Evolutionary conservation across 768 basidiomycete genomes (phyloP).

Genomic region (Rhizopogon rudus): DNA sequence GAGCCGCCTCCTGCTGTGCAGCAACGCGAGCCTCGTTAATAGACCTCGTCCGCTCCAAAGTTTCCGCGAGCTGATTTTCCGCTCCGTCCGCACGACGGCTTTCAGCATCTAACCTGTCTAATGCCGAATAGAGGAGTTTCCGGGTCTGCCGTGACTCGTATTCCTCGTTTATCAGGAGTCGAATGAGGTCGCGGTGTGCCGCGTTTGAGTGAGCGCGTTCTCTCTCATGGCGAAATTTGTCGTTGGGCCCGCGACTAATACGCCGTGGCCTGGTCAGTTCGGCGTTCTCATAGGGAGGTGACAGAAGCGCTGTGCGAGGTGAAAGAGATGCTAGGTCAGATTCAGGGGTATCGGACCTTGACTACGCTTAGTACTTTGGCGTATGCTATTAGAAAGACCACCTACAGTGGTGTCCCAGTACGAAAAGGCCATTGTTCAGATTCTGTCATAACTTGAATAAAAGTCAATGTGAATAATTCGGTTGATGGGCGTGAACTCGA

Average conservation of each 20-base stretch:
- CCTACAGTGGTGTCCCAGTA: constrained; percentile 15
- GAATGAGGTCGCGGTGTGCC: constrained; percentile 25
- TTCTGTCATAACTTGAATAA: constrained; percentile 19
- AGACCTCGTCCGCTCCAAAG: constrained; percentile 21
- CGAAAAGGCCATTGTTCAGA: constrained; percentile 11
- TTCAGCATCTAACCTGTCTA: constrained; percentile 34
- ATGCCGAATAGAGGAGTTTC: constrained; percentile 30
- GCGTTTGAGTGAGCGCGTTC: constrained; percentile 28
- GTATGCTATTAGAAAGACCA: not conserved
- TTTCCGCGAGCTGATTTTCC: constrained; percentile 28
- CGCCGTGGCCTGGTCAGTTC: constrained; percentile 4
- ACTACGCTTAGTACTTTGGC: constrained; percentile 1
- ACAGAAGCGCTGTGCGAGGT: constrained; percentile 24
- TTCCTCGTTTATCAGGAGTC: constrained; percentile 34
- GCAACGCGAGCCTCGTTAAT: constrained; percentile 27
- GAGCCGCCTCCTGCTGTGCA: constrained; percentile 25
- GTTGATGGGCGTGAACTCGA: not conserved
- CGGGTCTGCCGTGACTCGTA: constrained; percentile 36
- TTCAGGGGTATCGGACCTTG: constrained; percentile 16
- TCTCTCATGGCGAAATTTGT: constrained; percentile 28
- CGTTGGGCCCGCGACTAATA: constrained; percentile 23
- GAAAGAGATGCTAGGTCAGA: constrained; percentile 24
- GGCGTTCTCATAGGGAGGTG: constrained; percentile 16
- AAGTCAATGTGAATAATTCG: not conserved
- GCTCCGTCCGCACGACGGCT: constrained; percentile 31